phyloP scores from a whole-genome alignment of 2,329 filamentous ascomycete species.

The Aspergillus versicolor region DNA sequence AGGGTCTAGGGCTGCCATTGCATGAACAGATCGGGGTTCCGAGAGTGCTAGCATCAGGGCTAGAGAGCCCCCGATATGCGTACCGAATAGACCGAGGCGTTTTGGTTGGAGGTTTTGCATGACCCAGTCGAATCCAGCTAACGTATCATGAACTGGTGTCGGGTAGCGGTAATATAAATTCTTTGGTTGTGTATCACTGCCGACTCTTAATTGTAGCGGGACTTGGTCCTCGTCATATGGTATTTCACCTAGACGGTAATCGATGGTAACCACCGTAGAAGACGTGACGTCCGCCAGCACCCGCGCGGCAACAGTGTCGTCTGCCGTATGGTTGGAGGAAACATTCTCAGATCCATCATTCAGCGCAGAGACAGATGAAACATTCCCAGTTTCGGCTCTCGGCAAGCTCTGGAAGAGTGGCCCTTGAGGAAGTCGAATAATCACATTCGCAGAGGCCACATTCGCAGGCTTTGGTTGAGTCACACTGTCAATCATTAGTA shows the following conservation, averaged over 20 bases:
- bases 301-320: not conserved
- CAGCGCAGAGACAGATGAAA: not conserved
- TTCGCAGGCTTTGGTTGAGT: slow-evolving; percentile 15
- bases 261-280: slow-evolving; percentile 40
- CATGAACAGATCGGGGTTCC: slow-evolving; percentile 33
- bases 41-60: slow-evolving; percentile 46
- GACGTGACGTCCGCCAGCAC: slow-evolving; percentile 30
- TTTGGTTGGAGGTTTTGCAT: slow-evolving; percentile 29
- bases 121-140: slow-evolving; percentile 42
- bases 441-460: slow-evolving; percentile 26
- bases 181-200: not conserved
- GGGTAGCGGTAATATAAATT: slow-evolving; percentile 30
- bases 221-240: not conserved
- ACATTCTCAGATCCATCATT: not conserved
- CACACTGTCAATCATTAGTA: slow-evolving; percentile 18
- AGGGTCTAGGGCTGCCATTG: slow-evolving; percentile 35
- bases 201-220: not conserved
- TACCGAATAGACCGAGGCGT: slow-evolving; percentile 33
- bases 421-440: slow-evolving; percentile 40
- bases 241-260: slow-evolving; percentile 39
- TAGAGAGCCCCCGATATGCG: slow-evolving; percentile 41
- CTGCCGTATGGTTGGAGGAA: not conserved
- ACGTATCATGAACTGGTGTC: slow-evolving; percentile 40
- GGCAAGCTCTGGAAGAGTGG: slow-evolving; percentile 24
- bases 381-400: not conserved